Percentiles rank a stretch among this genome's conserved stretches.
Conservation (phyloP, 208 protist genomes). For the Crithidia acanthocephali region DNA sequence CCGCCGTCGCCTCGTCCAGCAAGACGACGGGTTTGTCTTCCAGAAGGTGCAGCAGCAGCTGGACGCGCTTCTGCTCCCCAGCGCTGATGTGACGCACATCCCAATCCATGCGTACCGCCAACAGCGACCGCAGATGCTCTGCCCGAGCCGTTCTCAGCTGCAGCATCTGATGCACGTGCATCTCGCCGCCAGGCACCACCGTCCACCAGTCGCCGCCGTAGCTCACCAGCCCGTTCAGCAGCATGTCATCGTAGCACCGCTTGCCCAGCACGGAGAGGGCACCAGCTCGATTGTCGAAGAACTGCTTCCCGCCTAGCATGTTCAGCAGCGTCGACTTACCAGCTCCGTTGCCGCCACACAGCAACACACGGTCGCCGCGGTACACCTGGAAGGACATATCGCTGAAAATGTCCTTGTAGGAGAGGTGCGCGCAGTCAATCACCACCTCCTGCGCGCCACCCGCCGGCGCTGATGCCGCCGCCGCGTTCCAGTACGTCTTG, state of each 20-base stretch:
- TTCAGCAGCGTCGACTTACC: conserved; percentile 95
- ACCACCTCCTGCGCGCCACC: conserved; percentile 27
- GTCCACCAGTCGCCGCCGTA: conserved; percentile 86
- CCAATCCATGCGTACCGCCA: conserved; percentile 85
- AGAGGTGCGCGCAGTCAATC: conserved; percentile 53
- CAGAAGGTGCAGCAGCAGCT: conserved; percentile 77
- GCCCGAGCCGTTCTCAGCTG: conserved; percentile 54
- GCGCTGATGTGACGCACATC: conserved; percentile 82
- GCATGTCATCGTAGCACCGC: conserved; percentile 82
- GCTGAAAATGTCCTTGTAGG: conserved; percentile 72
- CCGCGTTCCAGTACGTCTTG: conserved; percentile 9
- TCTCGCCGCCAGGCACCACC: conserved; percentile 62
- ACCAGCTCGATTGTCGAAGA: conserved; percentile 59
- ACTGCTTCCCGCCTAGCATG: conserved; percentile 90
- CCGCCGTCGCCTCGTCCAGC: conserved; percentile 92
- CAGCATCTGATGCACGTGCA: conserved; percentile 76
- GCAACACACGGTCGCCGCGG: conserved; percentile 68
- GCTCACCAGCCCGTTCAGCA: conserved; percentile 63
- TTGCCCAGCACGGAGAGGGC: conserved; percentile 71
- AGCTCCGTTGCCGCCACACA: conserved; percentile 95
- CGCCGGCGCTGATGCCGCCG: not conserved
- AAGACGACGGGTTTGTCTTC: conserved; percentile 75
- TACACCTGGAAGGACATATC: conserved; percentile 58
- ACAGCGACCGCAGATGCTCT: conserved; percentile 48
- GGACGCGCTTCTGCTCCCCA: conserved; percentile 89